phyloP scores from a whole-genome alignment of 371 early-diverging fungal species.

The Haplosporangium sp. region DNA sequence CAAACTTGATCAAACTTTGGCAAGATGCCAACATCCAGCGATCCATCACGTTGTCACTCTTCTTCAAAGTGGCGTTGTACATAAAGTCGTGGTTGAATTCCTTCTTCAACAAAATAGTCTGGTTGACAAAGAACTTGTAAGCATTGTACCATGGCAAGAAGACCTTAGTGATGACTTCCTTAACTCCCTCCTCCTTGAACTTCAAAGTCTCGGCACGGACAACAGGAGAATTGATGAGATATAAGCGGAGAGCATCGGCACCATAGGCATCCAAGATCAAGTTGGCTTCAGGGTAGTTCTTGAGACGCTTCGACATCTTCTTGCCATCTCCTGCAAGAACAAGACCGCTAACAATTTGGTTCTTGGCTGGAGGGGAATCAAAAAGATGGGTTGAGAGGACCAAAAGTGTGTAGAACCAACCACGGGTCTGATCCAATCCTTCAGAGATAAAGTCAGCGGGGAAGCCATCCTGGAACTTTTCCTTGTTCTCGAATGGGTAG shows the following conservation, averaged over 20 bases:
- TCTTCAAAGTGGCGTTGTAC: constrained; percentile 76
- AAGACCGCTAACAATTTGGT: constrained; percentile 99
- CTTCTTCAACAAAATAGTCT: constrained; percentile 91
- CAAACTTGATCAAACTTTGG: constrained; percentile 92
- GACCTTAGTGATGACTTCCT: constrained; percentile 95
- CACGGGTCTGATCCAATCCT: constrained; percentile 99
- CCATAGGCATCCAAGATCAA: constrained; percentile 93
- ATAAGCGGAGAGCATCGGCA: constrained; percentile 98
- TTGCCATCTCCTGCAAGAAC: constrained; percentile 99
- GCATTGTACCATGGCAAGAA: constrained; percentile 99
- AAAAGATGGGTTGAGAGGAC: constrained; percentile 99
- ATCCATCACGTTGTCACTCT: constrained; percentile 95
- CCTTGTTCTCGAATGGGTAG: constrained; percentile 98
- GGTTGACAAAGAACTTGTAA: constrained; percentile 96
- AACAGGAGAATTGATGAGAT: constrained; percentile 99
- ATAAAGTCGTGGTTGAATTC: constrained; percentile 84
- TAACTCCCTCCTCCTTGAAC: constrained; percentile 99
- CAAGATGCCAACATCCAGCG: constrained; percentile 97
- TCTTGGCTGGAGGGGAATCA: constrained; percentile 98
- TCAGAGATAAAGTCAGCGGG: constrained; percentile 99
- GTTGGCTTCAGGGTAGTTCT: constrained; percentile 99
- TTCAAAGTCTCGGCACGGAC: constrained; percentile 98
- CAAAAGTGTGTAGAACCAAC: constrained; percentile 99
- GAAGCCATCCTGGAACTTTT: constrained; percentile 89
- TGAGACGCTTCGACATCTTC: constrained; percentile 99